Percentiles rank a stretch among this genome's conserved stretches.
These are phyloP conservation scores for Spathaspora gorwiae DNA, from an alignment of 805 yeast genomes.

Conservation along the genomic window DNA sequence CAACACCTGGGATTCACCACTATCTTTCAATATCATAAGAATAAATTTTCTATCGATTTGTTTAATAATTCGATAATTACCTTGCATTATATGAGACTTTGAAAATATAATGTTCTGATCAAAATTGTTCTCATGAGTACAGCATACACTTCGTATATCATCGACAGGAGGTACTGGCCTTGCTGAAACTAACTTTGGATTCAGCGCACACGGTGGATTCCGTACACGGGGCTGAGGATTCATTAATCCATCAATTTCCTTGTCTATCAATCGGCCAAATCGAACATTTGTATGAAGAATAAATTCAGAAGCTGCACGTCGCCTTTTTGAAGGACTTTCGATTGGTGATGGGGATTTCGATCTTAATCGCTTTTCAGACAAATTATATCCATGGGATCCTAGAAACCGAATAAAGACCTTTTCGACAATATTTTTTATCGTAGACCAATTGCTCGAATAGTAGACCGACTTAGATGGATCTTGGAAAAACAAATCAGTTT, in stretches of 20 bases:
- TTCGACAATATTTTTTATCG: conserved; percentile 2
- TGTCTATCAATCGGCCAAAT: conserved; percentile 2
- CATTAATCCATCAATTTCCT: conserved; percentile 3
- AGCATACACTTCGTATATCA: not conserved
- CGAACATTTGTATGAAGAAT: conserved; percentile 1
- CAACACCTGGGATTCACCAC: conserved; percentile 14
- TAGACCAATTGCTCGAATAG: not conserved
- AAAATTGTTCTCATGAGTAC: not conserved
- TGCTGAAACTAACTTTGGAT: not conserved
- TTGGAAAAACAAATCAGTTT: conserved; percentile 35
- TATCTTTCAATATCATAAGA: conserved; percentile 27
- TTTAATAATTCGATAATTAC: conserved; percentile 32
- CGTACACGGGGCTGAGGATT: not conserved
- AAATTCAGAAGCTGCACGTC: conserved; percentile 3
- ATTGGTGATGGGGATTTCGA: not conserved
- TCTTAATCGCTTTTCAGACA: not conserved
- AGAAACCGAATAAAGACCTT: conserved; percentile 5
- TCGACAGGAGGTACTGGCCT: not conserved
- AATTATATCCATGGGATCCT: conserved; percentile 2
- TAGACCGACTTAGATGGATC: conserved; percentile 12
- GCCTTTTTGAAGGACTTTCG: conserved; percentile 2
- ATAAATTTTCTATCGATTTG: conserved; percentile 69
- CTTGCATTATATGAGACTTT: conserved; percentile 13
- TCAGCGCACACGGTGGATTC: not conserved
- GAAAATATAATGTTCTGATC: conserved; percentile 1